Evolutionary conservation across 345 rosid species (phyloP), one percentile per base, ranked within the genome.

Genomic region (Erysimum cheiranthoides): DNA sequence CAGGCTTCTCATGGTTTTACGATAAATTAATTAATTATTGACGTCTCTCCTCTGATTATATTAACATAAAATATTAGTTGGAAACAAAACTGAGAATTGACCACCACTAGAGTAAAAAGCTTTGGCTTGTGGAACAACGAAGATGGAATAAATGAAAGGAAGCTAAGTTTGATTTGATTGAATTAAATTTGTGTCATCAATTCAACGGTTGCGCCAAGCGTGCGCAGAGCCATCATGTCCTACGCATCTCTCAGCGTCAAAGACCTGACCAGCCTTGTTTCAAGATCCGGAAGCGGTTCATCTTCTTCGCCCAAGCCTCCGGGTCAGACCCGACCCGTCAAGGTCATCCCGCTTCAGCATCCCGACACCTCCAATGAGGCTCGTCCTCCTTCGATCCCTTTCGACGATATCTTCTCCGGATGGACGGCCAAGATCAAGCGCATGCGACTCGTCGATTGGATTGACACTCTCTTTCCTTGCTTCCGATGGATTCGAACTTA

Each of bases 401-500:
- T 82, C 42, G 70, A 52, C 62, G 78, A 81, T 54, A 21, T 82
- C 56, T 76, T 83, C 71, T 74, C 86, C 21, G 56, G 85, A 63
- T 84, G 86, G 89, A 40, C 49, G 5, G 68, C 81, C 6, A 87
- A 79, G 78, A 65, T 84, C 50, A 84, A 83, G 73, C 80, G 87
- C 42, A 84, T 83, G 92, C 82, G 89, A 16, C 58, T 82, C 61
- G 18, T 70, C 28, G 81, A 89, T 54, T 96, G 97, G 94, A 32
- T 88, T 53, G 90, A 86, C 42, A 51, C 76, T 60, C 47, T 88
- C 6, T 49, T 96, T 4, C 99, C 99, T 49, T 96, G 99, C 61
- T 84, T 12, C 79, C 92, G 96, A 16, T 96, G 98, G 99, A 90
- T 96, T 74, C 81, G 90, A 50, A 79, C 86, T 62, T 96, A 96